Conservation (phyloP, 1,139 yeast genomes). For the Hyphopichia fennica region DNA sequence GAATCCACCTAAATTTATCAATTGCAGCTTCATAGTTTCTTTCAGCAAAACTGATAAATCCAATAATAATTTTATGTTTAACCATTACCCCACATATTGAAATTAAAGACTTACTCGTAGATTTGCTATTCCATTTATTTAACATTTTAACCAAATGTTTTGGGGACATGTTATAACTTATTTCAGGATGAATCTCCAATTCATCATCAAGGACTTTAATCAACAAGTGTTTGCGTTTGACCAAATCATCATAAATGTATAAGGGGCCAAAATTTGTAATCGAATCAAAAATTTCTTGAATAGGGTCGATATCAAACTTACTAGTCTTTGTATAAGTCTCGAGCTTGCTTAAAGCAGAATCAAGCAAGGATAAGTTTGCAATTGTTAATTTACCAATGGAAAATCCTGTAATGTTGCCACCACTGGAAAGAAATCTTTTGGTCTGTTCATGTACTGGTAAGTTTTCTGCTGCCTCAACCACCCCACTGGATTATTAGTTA, state of each 20-base stretch:
- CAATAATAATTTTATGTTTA: slow-evolving; percentile 16
- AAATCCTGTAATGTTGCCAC: slow-evolving; percentile 14
- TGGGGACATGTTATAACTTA: slow-evolving; percentile 14
- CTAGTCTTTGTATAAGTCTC: neutral
- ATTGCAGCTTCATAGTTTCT: slow-evolving; percentile 10
- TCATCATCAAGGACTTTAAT: slow-evolving; percentile 11
- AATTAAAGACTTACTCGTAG: slow-evolving; percentile 2
- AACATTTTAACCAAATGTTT: slow-evolving; percentile 12
- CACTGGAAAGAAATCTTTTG: slow-evolving; percentile 11
- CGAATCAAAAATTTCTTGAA: slow-evolving; percentile 4
- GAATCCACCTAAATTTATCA: slow-evolving; percentile 20
- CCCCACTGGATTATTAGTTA: neutral
- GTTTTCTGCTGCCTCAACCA: neutral
- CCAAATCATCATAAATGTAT: slow-evolving; percentile 17
- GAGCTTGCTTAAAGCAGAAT: slow-evolving; percentile 1
- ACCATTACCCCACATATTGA: slow-evolving; percentile 11
- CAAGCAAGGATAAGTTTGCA: slow-evolving; percentile 6
- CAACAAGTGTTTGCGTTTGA: slow-evolving; percentile 7
- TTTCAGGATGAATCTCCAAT: slow-evolving; percentile 13
- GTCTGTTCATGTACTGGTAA: slow-evolving; percentile 23
- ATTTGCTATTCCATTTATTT: slow-evolving; percentile 9
- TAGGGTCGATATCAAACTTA: neutral
- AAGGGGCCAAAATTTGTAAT: slow-evolving; percentile 20
- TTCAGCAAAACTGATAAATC: slow-evolving; percentile 12
- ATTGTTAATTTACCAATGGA: slow-evolving; percentile 19